Base-by-base conservation (phyloP, 1,139 yeast species). In the Diutina mesorugosa region DNA sequence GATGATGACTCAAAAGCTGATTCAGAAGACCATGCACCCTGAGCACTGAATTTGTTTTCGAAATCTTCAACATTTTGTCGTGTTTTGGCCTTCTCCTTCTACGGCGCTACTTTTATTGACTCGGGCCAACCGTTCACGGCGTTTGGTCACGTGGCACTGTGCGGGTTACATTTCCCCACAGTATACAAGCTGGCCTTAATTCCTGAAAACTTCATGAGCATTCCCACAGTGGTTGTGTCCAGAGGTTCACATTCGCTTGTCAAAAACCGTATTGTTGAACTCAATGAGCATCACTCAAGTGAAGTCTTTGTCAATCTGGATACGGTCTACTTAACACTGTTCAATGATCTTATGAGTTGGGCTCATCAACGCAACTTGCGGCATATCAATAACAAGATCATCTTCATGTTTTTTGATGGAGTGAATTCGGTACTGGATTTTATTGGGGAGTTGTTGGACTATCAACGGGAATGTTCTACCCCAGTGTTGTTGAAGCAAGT, bases 401-500 rank as follows among this genome's bases (percentile, higher is more conserved):
- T 72, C 41, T 73, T 74, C 57, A 73, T 74, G 77, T 74, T 73
- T 56, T 73, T 74, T 64, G 66, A 73, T 56, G 76, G 76, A 1
- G 63, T 73, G 57, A 65, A 64, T 18, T 72, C 65, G 58, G 66
- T 73, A 32, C 76, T 72, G 59, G 64, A 66, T 45, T 61, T 72
- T 28, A 64, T 73, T 46, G 61, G 70, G 53, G 71, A 69, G 58
- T 61, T 71, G 48, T 69, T 73, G 32, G 76, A 72, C 56, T 59
- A 64, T 59, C 59, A 53, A 51, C 55, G 46, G n/a, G 9, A 45
- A 1, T 35, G 41, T 28, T n/a, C 6, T 9, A 10, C 35, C n/a
- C 10, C 21, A 9, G 51, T 55, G 56, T 21, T 14, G 32, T 18
- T 68, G 32, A 66, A 65, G 57, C 68, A 69, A 62, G 72, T 69